A percentile compares a stretch with the other conserved stretches of the same genome.
These are phyloP conservation scores for Cryptosporidium parvum DNA, from an alignment of 169 alveolate genomes.

Conservation along the genomic window DNA sequence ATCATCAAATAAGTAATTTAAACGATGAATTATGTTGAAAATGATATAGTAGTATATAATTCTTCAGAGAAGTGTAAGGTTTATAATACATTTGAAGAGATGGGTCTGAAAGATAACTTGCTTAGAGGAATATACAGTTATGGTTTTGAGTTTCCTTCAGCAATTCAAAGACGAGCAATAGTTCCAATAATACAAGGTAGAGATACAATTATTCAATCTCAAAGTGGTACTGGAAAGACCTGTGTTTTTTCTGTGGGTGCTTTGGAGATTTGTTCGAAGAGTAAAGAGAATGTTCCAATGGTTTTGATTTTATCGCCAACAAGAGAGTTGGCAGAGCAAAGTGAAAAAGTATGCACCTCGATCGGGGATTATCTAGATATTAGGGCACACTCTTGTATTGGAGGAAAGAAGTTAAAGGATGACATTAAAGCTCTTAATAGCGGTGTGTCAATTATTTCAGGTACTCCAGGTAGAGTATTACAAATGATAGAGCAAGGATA, in stretches of 20 bases:
- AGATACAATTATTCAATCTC: conserved; percentile 97
- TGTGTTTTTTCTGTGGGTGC: conserved; percentile 98
- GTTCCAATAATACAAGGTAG: conserved; percentile 96
- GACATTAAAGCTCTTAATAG: conserved; percentile 96
- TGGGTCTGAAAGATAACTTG: conserved; percentile 95
- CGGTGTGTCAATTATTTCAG: conserved; percentile 97
- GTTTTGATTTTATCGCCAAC: conserved; percentile 95
- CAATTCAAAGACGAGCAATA: conserved; percentile 98
- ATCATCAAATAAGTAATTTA: neutral
- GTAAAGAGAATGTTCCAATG: conserved; percentile 88
- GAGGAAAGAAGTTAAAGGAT: conserved; percentile 96
- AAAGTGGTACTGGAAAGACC: conserved; percentile 99
- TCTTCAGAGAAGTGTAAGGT: conserved; percentile 40
- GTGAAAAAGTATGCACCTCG: conserved; percentile 96
- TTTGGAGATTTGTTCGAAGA: conserved; percentile 84
- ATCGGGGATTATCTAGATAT: conserved; percentile 97
- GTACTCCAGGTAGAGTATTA: conserved; percentile 99
- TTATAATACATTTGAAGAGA: conserved; percentile 88
- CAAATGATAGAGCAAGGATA: conserved; percentile 97
- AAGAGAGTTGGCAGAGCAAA: conserved; percentile 98
- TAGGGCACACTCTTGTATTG: conserved; percentile 94
- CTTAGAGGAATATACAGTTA: conserved; percentile 96
- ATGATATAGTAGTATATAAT: conserved; percentile 11
- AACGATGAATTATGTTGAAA: conserved; percentile 9
- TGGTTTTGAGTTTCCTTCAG: conserved; percentile 99